Base-by-base conservation (phyloP, 176 grass and related monocot species). In the Hsuehochloa calcarea region DNA sequence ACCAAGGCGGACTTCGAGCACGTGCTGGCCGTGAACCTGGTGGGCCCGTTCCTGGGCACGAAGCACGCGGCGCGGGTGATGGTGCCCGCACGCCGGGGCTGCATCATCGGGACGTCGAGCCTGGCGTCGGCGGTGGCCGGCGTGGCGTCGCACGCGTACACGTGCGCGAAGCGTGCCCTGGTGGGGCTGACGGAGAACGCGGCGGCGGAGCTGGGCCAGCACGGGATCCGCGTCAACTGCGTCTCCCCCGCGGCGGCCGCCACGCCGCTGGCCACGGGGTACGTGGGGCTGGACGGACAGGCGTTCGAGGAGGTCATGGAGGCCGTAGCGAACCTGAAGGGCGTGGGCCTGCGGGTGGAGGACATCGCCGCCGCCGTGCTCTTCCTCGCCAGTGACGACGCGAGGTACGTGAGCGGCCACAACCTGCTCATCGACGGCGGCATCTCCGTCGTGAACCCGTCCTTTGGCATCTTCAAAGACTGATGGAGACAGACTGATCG, bases 211-310 rank as follows among this genome's bases (percentile, higher is more conserved):
- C 86, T 91, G 46, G 92, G 92, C 0, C 68, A 65, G 22, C 80
- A 86, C 69, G 83, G 89, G 16, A 80, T 94, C 45, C 89, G 86
- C 16, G 92, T 91, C 35, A 94, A 91, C 83, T 91, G 86, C 83
- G 34, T 91, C 22, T 88, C 92, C 0, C 89, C 89, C 0, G 73
- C 78, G 10, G 64, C 56, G 31, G 60, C 83, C 1, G 72, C 41
- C 31, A 89, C 90, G 23, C 82, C 87, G 83, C 72, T 92, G 50
- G 37, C 90, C 13, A 80, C 72, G 9, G 58, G 19, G 72, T 85
- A 75, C 73, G 35, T 87, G 3, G 78, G 79, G 0, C 13, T 86
- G 29, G 83, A 83, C 1, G 79, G 52, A n/a, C 84, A 84, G 68
- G 79, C 54, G 37, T 77, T 89, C 78, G 87, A 92, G 72, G 19